Percentiles rank a stretch among this genome's conserved stretches.
These are phyloP conservation scores for Penstemon davidsonii DNA, from an alignment of 257 asterid genomes.

Conservation along the genomic window DNA sequence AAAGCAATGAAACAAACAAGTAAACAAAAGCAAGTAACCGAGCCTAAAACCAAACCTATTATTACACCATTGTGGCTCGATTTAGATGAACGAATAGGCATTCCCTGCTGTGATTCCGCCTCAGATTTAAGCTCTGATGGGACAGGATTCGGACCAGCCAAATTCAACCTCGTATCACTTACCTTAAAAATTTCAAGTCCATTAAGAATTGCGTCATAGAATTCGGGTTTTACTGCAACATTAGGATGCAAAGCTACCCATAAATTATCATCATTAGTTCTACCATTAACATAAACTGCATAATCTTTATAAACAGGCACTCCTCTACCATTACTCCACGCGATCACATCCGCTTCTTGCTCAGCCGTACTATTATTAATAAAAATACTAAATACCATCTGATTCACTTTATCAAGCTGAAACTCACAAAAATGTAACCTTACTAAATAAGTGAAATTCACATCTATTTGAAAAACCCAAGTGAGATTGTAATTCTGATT, in stretches of 20 bases:
- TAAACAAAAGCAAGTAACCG: conserved; percentile 30
- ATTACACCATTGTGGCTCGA: conserved; percentile 29
- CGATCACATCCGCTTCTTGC: conserved; percentile 54
- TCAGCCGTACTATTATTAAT: conserved; percentile 58
- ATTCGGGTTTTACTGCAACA: conserved; percentile 45
- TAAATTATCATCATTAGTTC: conserved; percentile 31
- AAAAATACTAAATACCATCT: conserved; percentile 59
- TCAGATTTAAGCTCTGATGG: conserved; percentile 24
- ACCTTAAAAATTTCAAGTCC: conserved; percentile 78
- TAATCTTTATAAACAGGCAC: conserved; percentile 59
- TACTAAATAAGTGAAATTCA: conserved; percentile 59
- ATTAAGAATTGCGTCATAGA: conserved; percentile 54
- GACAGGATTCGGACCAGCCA: conserved; percentile 67
- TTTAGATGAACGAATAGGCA: conserved; percentile 19
- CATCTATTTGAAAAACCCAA: conserved; percentile 67
- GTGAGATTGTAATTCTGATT: conserved; percentile 63
- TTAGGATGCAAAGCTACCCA: conserved; percentile 68
- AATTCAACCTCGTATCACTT: conserved; percentile 48
- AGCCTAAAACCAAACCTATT: conserved; percentile 38
- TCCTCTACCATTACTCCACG: conserved; percentile 47
- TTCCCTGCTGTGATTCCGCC: conserved; percentile 1
- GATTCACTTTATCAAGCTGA: conserved; percentile 45
- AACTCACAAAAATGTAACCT: conserved; percentile 81
- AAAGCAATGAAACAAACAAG: conserved; percentile 33
- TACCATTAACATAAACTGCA: conserved; percentile 35